Evolutionary conservation across 2,329 filamentous ascomycete genomes (phyloP).

Genomic region (Periglandula ipomoeae): DNA sequence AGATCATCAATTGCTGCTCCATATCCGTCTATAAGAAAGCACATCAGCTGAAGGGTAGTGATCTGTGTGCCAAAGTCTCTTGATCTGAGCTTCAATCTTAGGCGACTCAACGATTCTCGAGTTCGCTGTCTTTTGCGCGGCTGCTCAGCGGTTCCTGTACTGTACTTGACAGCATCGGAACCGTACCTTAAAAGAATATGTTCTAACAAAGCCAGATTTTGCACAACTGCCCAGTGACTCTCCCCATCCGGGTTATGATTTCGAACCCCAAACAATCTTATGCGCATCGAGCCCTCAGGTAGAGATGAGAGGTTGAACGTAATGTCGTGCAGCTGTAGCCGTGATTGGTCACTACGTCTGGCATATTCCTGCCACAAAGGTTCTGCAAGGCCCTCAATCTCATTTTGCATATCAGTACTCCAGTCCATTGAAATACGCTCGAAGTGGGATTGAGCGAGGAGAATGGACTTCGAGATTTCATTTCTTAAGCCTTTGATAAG

Average conservation of each 20-base stretch:
- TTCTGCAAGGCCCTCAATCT: constrained; percentile 59
- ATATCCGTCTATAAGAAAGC: constrained; percentile 43
- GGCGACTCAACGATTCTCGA: constrained; percentile 31
- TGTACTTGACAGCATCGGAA: constrained; percentile 14
- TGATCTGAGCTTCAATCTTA: constrained; percentile 40
- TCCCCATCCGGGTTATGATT: constrained; percentile 45
- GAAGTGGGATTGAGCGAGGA: constrained; percentile 55
- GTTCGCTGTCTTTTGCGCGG: constrained; percentile 44
- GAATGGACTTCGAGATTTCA: constrained; percentile 66
- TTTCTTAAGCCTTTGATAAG: constrained; percentile 58
- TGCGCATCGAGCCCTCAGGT: constrained; percentile 34
- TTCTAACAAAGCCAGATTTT: constrained; percentile 51
- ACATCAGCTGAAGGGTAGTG: constrained; percentile 47
- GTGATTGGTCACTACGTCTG: constrained; percentile 58
- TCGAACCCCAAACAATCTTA: constrained; percentile 43
- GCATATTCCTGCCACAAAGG: constrained; percentile 72
- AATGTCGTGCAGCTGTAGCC: constrained; percentile 72
- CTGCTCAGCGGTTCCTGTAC: constrained; percentile 29
- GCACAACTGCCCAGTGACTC: constrained; percentile 50
- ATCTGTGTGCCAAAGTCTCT: constrained; percentile 34
- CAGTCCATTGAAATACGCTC: constrained; percentile 43
- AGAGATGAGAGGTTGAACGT: constrained; percentile 41
- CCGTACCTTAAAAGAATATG: constrained; percentile 28
- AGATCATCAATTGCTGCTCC: constrained; percentile 42
- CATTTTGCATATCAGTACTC: constrained; percentile 29